These are phyloP conservation scores for Catunica adiposa DNA, from an alignment of 2,329 filamentous ascomycete genomes.

Conservation along the genomic window DNA sequence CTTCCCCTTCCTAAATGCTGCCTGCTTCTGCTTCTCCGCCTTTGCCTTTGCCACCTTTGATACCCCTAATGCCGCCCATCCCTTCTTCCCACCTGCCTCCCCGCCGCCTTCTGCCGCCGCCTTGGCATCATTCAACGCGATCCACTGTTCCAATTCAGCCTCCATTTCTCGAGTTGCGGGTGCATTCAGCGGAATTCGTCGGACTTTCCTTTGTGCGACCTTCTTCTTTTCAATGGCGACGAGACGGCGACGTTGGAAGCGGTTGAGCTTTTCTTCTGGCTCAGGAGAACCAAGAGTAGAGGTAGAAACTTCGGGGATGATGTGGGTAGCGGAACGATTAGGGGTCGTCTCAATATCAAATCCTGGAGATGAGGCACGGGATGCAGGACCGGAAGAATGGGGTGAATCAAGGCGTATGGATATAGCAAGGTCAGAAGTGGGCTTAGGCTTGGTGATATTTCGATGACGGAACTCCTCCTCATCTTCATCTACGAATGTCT, in stretches of 20 bases:
- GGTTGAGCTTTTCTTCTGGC: constrained; percentile 2
- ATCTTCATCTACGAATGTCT: neutral
- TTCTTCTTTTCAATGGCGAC: constrained; percentile 11
- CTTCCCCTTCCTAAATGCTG: neutral
- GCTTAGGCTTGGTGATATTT: neutral
- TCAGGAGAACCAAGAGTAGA: neutral
- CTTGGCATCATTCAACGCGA: constrained; percentile 4
- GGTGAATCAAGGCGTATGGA: neutral
- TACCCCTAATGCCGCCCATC: neutral
- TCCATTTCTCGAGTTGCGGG: constrained; percentile 4
- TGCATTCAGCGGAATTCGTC: neutral
- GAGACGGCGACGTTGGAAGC: constrained; percentile 3
- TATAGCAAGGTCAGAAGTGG: neutral
- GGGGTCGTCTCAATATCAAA: constrained; percentile 5
- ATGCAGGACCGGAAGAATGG: neutral
- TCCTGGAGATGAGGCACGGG: neutral
- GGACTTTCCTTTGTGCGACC: neutral
- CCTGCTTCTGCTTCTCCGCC: neutral
- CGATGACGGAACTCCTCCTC: neutral
- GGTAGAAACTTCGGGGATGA: neutral
- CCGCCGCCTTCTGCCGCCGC: neutral
- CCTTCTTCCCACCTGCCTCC: neutral
- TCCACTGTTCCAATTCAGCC: constrained; percentile 7
- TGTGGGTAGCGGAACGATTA: neutral
- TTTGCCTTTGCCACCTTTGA: neutral